Percentiles rank a stretch among this genome's conserved stretches.
Conservation (phyloP, 2,329 filamentous ascomycete species). For the Xylaria sp. region DNA sequence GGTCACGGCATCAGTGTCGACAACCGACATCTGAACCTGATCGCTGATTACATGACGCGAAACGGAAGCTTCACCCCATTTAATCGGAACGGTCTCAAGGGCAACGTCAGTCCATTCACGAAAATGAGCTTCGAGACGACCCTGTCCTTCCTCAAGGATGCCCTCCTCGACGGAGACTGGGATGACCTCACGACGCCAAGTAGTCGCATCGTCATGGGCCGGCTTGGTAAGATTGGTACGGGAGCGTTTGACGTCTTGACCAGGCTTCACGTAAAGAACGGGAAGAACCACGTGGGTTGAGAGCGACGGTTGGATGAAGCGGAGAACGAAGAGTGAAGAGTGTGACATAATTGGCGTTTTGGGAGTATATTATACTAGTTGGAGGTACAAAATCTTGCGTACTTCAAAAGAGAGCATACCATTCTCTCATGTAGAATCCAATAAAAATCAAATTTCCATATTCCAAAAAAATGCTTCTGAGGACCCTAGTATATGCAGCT, state of each 20-base stretch:
- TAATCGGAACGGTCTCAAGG: constrained; percentile 86
- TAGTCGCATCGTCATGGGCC: constrained; percentile 87
- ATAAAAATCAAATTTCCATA: neutral
- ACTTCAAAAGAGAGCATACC: constrained; percentile 1
- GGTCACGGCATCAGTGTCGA: constrained; percentile 94
- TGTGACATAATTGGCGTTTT: constrained; percentile 31
- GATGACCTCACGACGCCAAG: constrained; percentile 89
- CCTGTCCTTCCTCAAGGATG: constrained; percentile 90
- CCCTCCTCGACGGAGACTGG: constrained; percentile 87
- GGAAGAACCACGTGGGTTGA: constrained; percentile 48
- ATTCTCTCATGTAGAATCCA: neutral
- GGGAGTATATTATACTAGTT: constrained; percentile 5
- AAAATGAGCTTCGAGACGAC: constrained; percentile 99
- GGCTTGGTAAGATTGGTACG: constrained; percentile 84
- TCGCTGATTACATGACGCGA: constrained; percentile 98
- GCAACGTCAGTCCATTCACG: constrained; percentile 89
- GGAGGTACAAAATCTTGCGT: neutral
- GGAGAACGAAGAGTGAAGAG: neutral
- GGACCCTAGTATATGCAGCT: neutral
- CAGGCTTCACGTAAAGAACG: constrained; percentile 64
- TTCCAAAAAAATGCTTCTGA: neutral
- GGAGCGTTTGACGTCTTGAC: constrained; percentile 90
- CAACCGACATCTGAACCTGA: constrained; percentile 90
- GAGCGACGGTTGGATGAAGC: constrained; percentile 2
- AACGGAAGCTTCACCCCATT: constrained; percentile 90